Percentiles rank a stretch among this genome's conserved stretches.
Evolutionary conservation across 176 grass and related monocot species (phyloP).

Genomic region (Oryza australiensis): DNA sequence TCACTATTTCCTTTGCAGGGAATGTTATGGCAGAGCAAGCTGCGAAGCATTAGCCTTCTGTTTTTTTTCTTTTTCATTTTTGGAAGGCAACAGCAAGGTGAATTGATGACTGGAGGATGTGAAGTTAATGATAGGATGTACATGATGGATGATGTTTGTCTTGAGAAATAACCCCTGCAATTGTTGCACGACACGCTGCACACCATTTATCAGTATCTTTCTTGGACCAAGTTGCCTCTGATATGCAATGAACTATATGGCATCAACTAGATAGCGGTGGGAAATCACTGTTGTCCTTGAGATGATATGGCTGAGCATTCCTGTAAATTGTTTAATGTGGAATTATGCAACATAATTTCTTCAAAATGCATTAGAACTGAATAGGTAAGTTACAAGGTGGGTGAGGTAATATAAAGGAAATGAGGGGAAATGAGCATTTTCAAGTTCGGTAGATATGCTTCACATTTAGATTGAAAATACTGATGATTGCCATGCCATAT

Average conservation of each 20-base stretch:
- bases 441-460: background rate
- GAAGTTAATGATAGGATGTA: slow-evolving; percentile 18
- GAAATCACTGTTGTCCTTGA: slow-evolving; percentile 86
- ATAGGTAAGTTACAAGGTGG: background rate
- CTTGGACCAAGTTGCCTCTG: background rate
- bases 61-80: background rate
- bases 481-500: background rate
- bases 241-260: slow-evolving; percentile 6
- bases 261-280: slow-evolving; percentile 73
- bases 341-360: slow-evolving; percentile 18
- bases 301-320: slow-evolving; percentile 57
- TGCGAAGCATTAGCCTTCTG: background rate
- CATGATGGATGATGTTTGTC: slow-evolving; percentile 28
- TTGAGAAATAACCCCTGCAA: background rate
- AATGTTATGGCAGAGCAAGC: background rate
- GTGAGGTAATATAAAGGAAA: background rate
- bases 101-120: background rate
- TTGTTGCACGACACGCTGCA: background rate
- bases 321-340: slow-evolving; percentile 38
- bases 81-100: background rate
- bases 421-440: background rate
- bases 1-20: background rate
- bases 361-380: slow-evolving; percentile 15
- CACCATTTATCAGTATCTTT: slow-evolving; percentile 28
- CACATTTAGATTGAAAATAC: background rate